Evolutionary conservation across 1,139 yeast genomes (phyloP).

Genomic region (Candida tunisiensis): DNA sequence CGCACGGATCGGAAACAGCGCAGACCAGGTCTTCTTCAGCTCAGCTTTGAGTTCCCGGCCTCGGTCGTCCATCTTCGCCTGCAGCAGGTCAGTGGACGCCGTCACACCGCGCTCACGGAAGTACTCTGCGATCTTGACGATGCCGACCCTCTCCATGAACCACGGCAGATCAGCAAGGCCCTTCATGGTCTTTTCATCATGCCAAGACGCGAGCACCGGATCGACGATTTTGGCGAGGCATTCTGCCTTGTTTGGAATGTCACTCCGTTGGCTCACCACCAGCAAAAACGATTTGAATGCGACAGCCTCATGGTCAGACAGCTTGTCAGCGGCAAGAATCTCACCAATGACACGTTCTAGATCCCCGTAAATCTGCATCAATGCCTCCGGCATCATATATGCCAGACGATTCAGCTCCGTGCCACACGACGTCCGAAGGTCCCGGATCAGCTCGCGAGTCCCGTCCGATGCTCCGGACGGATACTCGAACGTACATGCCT

Average conservation of each 20-base stretch:
- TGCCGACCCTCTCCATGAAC: slow-evolving; percentile 96
- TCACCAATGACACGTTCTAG: slow-evolving; percentile 66
- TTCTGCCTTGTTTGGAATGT: slow-evolving; percentile 50
- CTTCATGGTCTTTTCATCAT: slow-evolving; percentile 76
- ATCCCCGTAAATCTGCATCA: slow-evolving; percentile 65
- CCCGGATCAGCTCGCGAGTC: slow-evolving; percentile 66
- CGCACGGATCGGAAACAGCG: slow-evolving; percentile 87
- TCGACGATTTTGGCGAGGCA: slow-evolving; percentile 79
- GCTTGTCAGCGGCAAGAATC: slow-evolving; percentile 49
- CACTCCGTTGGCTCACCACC: slow-evolving; percentile 81
- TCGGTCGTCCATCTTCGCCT: slow-evolving; percentile 80
- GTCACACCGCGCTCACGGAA: slow-evolving; percentile 71
- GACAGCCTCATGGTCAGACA: slow-evolving; percentile 82
- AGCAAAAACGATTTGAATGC: slow-evolving; percentile 83
- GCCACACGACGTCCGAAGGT: slow-evolving; percentile 82
- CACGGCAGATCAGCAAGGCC: slow-evolving; percentile 83
- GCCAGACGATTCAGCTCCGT: slow-evolving; percentile 90
- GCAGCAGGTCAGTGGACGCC: slow-evolving; percentile 55
- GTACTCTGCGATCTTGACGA: slow-evolving; percentile 83
- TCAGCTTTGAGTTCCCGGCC: slow-evolving; percentile 63
- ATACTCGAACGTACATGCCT: slow-evolving; percentile 74
- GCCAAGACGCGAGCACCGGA: slow-evolving; percentile 87
- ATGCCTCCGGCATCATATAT: slow-evolving; percentile 81
- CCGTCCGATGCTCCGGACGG: slow-evolving; percentile 45
- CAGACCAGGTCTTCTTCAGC: slow-evolving; percentile 83